phyloP scores from a whole-genome alignment of 2,329 filamentous ascomycete genomes.

The Cytospora chrysosperma region DNA sequence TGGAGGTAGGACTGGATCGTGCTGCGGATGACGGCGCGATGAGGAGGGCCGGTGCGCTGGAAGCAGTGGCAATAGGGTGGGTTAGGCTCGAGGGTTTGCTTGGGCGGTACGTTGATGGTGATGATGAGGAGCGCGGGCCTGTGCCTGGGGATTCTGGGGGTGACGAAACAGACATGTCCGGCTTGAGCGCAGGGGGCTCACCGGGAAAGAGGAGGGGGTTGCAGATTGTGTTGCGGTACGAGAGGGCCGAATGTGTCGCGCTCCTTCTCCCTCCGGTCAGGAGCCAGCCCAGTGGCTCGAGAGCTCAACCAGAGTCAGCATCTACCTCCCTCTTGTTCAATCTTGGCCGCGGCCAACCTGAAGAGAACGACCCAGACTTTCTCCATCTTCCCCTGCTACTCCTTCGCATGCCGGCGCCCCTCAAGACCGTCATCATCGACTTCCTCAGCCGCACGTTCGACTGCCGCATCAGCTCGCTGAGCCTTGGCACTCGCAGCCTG shows the following conservation, averaged over 20 bases:
- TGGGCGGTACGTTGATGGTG: constrained; percentile 29
- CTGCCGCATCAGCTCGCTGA: constrained; percentile 52
- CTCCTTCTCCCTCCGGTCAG: constrained; percentile 45
- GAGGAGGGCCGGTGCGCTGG: constrained; percentile 43
- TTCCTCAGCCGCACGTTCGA: constrained; percentile 57
- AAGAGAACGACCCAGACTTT: constrained; percentile 35
- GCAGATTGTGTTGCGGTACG: constrained; percentile 50
- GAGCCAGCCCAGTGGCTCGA: constrained; percentile 10
- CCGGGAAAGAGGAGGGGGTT: constrained; percentile 36
- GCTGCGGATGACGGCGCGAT: constrained; percentile 39
- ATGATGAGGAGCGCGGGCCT: not conserved
- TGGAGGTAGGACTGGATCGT: constrained; percentile 51
- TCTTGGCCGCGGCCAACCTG: not conserved
- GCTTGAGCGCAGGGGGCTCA: constrained; percentile 9
- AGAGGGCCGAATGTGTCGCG: constrained; percentile 51
- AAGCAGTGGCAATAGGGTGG: constrained; percentile 49
- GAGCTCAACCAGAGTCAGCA: not conserved
- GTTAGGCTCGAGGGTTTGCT: constrained; percentile 35
- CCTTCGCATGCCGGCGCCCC: constrained; percentile 53
- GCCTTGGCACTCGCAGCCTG: constrained; percentile 51
- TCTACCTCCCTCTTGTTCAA: not conserved
- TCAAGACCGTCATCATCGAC: constrained; percentile 49
- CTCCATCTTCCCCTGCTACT: constrained; percentile 52
- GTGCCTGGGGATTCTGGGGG: constrained; percentile 13
- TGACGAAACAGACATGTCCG: constrained; percentile 1